These are phyloP conservation scores for Metarhizium album DNA, from an alignment of 2,329 filamentous ascomycete species.

Conservation along the genomic window DNA sequence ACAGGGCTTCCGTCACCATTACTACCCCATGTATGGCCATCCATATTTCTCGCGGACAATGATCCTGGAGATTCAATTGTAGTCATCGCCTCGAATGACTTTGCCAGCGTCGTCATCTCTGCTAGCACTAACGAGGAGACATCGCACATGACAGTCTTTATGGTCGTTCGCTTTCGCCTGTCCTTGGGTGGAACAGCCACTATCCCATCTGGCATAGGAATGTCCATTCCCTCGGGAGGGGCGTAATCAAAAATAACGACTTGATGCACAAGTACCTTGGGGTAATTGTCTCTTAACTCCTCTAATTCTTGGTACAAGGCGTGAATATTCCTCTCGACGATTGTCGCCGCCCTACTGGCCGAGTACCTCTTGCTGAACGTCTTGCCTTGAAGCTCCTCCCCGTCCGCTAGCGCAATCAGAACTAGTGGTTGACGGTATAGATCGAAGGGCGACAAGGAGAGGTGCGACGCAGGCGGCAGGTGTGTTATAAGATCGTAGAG, in stretches of 20 bases:
- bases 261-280: conserved; percentile 66
- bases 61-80: conserved; percentile 67
- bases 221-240: conserved; percentile 32
- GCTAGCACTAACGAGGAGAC: conserved; percentile 63
- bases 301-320: conserved; percentile 57
- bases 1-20: conserved; percentile 24
- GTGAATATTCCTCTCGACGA: conserved; percentile 46
- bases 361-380: conserved; percentile 45
- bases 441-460: conserved; percentile 79
- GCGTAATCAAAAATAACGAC: conserved; percentile 70
- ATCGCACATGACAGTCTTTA: conserved; percentile 72
- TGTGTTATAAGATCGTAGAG: conserved; percentile 82
- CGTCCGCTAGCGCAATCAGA: conserved; percentile 78
- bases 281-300: conserved; percentile 59
- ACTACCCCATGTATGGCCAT: conserved; percentile 29
- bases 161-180: conserved; percentile 63
- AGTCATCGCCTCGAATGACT: conserved; percentile 60
- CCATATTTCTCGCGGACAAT: conserved; percentile 28
- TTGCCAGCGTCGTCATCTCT: conserved; percentile 65
- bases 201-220: conserved; percentile 50
- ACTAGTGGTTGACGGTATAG: conserved; percentile 75
- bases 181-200: conserved; percentile 58
- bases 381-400: conserved; percentile 50
- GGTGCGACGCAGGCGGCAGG: conserved; percentile 66
- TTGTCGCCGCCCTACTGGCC: conserved; percentile 34